These are phyloP conservation scores for Alloascoidea africana DNA, from an alignment of 805 yeast genomes.

Conservation along the genomic window DNA sequence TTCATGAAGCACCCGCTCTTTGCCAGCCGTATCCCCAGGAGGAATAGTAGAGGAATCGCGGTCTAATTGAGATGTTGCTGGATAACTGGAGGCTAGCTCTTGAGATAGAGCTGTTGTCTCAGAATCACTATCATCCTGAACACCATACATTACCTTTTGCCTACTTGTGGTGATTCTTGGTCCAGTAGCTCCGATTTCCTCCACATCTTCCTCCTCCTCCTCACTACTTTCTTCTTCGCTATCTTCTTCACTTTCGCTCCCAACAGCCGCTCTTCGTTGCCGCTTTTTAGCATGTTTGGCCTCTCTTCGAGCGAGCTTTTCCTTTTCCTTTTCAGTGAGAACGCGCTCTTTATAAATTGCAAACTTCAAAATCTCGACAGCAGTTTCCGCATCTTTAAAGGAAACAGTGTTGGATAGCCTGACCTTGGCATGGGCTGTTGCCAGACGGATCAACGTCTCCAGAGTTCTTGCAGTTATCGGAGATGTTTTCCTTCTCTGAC, in stretches of 20 bases:
- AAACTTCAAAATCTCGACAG: conserved; percentile 71
- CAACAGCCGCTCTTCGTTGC: conserved; percentile 12
- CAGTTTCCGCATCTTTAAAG: conserved; percentile 67
- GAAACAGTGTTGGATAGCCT: conserved; percentile 67
- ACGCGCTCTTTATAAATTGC: conserved; percentile 72
- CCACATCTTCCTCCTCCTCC: conserved; percentile 28
- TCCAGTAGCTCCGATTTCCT: conserved; percentile 40
- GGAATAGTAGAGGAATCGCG: conserved; percentile 8
- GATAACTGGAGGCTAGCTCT: conserved; percentile 6
- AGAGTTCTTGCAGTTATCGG: conserved; percentile 98
- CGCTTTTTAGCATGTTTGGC: conserved; percentile 16
- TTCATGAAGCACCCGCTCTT: conserved; percentile 5
- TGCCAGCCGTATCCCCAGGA: conserved; percentile 1
- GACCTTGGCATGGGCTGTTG: conserved; percentile 97
- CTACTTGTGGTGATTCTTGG: conserved; percentile 20
- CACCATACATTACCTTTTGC: conserved; percentile 8
- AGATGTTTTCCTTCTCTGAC: conserved; percentile 50
- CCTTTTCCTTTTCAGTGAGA: conserved; percentile 20
- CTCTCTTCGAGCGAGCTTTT: conserved; percentile 17
- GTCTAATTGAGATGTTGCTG: conserved; percentile 9
- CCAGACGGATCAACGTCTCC: conserved; percentile 85
- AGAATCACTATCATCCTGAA: conserved; percentile 3
- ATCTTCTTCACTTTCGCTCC: conserved; percentile 17
- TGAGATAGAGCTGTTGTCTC: conserved; percentile 2
- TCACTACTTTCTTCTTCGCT: conserved; percentile 32